Evolutionary conservation across 768 basidiomycete genomes (phyloP).

Genomic region (Termitomyces sp.): DNA sequence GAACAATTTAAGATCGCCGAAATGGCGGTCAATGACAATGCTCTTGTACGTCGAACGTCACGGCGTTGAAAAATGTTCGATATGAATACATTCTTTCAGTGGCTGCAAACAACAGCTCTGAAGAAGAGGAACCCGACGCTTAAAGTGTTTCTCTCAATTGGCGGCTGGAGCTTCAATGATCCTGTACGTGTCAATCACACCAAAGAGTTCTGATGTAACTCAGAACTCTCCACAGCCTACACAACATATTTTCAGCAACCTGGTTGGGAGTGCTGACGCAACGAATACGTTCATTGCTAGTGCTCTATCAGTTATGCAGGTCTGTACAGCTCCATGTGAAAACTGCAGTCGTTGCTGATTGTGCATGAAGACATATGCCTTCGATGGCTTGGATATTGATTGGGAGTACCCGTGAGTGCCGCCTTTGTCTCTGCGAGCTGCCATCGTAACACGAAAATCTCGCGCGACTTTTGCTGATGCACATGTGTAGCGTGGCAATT

Average conservation of each 20-base stretch:
- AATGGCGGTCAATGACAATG: neutral
- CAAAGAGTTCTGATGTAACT: neutral
- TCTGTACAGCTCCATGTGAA: neutral
- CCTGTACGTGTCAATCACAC: neutral
- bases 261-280: constrained; percentile 1
- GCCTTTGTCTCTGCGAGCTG: neutral
- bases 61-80: neutral
- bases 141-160: constrained; percentile 3
- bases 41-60: neutral
- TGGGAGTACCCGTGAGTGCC: constrained; percentile 2
- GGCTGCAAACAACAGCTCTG: neutral
- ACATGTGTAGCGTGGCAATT: neutral
- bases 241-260: constrained; percentile 1
- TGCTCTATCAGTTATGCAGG: neutral
- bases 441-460: neutral
- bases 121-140: neutral
- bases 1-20: neutral
- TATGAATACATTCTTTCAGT: neutral
- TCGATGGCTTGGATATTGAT: constrained; percentile 2
- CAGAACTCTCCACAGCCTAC: neutral
- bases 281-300: constrained; percentile 2
- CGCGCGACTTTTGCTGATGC: neutral
- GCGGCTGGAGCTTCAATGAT: constrained; percentile 1
- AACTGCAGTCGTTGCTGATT: neutral
- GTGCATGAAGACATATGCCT: neutral